Percentiles rank a stretch among this genome's conserved stretches.
Evolutionary conservation across 1,284 basidiomycete genomes (phyloP).

Genomic region (Mrakiaceae sp.): DNA sequence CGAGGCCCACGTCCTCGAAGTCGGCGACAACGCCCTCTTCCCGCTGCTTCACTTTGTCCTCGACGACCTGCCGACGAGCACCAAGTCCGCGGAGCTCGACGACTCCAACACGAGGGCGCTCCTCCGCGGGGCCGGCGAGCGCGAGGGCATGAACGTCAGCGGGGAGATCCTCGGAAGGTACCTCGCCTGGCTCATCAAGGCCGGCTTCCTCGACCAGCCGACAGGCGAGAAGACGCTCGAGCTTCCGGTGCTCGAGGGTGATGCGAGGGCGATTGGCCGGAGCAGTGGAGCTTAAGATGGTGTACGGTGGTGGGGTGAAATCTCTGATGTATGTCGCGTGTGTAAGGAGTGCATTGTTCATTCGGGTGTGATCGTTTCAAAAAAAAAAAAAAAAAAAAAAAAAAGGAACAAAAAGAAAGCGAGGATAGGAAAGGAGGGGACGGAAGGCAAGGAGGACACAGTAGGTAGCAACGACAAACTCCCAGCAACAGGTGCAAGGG

Average conservation of each 20-base stretch:
- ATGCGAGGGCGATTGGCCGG: conserved; percentile 34
- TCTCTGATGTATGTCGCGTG: too few species aligned
- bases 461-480: too few species aligned
- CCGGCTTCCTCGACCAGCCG: conserved; percentile 70
- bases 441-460: too few species aligned
- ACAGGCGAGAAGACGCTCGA: conserved; percentile 24
- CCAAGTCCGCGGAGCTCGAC: conserved; percentile 85
- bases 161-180: conserved; percentile 72
- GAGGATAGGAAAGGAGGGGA: too few species aligned
- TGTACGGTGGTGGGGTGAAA: background rate
- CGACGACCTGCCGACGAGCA: conserved; percentile 92
- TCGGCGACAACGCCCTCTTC: conserved; percentile 93
- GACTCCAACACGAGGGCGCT: conserved; percentile 69
- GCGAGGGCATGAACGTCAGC: conserved; percentile 56
- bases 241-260: conserved; percentile 33
- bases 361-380: too few species aligned
- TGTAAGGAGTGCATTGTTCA: too few species aligned
- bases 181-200: conserved; percentile 84
- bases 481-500: too few species aligned
- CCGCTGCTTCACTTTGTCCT: conserved; percentile 93
- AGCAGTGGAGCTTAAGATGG: conserved; percentile 13
- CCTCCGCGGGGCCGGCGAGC: conserved; percentile 42
- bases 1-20: conserved; percentile 88
- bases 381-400: too few species aligned
- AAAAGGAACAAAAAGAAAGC: too few species aligned